Percentiles rank a stretch among this genome's conserved stretches.
Conservation (phyloP, 1,139 yeast species). For the Lodderomyces metapsilosis region DNA sequence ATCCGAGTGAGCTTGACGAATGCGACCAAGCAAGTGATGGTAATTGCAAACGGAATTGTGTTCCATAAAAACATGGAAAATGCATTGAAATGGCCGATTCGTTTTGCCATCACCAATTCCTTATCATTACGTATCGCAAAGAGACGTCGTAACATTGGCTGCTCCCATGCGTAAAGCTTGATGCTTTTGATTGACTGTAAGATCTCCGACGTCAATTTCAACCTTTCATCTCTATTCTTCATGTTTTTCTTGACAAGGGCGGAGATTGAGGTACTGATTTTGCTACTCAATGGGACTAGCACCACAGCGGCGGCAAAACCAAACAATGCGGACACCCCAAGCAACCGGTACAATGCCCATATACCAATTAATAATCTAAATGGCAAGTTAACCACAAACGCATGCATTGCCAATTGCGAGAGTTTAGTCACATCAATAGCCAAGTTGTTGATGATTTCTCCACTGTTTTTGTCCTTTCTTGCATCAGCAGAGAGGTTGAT, state of each 20-base stretch:
- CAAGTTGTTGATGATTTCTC: constrained; percentile 38
- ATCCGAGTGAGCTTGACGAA: constrained; percentile 22
- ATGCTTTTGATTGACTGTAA: constrained; percentile 38
- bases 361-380: constrained; percentile 27
- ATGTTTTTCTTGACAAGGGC: constrained; percentile 21
- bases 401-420: constrained; percentile 22
- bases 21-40: constrained; percentile 26
- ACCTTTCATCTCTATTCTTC: constrained; percentile 33
- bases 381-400: constrained; percentile 28
- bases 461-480: constrained; percentile 34
- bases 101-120: constrained; percentile 28
- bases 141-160: constrained; percentile 35
- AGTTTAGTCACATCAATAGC: constrained; percentile 35
- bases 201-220: constrained; percentile 37
- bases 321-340: constrained; percentile 34
- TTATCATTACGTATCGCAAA: constrained; percentile 32
- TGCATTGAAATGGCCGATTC: constrained; percentile 29
- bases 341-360: constrained; percentile 25
- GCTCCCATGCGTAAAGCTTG: constrained; percentile 40
- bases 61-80: constrained; percentile 34
- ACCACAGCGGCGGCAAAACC: constrained; percentile 33
- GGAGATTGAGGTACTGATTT: constrained; percentile 27
- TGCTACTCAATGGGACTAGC: constrained; percentile 32
- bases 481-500: constrained; percentile 34
- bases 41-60: constrained; percentile 34